Percentiles rank a stretch among this genome's conserved stretches.
Conservation (phyloP, 2,329 filamentous ascomycete species). For the Trichoderma breve region DNA sequence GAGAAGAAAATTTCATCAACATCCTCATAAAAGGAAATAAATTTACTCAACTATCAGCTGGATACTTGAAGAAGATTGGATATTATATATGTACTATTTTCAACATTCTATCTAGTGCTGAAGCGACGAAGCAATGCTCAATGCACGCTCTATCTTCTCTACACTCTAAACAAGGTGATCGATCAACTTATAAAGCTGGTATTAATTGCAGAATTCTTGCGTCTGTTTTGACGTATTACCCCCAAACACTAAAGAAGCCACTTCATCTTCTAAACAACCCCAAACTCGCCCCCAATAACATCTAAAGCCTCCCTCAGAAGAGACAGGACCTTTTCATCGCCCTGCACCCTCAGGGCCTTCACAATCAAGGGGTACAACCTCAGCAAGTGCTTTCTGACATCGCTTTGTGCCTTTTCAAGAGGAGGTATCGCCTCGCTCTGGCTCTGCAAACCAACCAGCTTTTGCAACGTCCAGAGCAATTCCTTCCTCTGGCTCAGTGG, state of each 20-base stretch:
- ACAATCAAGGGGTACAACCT: conserved; percentile 77
- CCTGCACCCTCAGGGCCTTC: conserved; percentile 55
- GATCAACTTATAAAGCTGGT: not conserved
- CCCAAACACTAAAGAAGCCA: not conserved
- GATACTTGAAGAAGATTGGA: not conserved
- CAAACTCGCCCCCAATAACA: conserved; percentile 55
- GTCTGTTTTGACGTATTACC: not conserved
- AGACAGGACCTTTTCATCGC: conserved; percentile 59
- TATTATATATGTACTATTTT: not conserved
- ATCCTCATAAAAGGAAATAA: not conserved
- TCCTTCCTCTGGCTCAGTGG: conserved; percentile 79
- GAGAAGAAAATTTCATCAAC: not conserved
- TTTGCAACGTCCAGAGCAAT: conserved; percentile 66
- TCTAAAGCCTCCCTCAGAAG: conserved; percentile 60
- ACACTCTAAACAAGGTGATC: not conserved
- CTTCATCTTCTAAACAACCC: not conserved
- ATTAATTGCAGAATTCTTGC: not conserved
- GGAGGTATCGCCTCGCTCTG: conserved; percentile 68
- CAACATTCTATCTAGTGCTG: not conserved
- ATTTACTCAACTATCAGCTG: not conserved
- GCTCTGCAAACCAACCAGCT: conserved; percentile 65
- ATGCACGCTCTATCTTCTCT: not conserved
- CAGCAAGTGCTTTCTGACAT: conserved; percentile 71
- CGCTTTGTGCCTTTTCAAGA: conserved; percentile 49
- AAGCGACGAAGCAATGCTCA: not conserved